Conservation (phyloP, 768 basidiomycete genomes). For the Tylopilus felleus region DNA sequence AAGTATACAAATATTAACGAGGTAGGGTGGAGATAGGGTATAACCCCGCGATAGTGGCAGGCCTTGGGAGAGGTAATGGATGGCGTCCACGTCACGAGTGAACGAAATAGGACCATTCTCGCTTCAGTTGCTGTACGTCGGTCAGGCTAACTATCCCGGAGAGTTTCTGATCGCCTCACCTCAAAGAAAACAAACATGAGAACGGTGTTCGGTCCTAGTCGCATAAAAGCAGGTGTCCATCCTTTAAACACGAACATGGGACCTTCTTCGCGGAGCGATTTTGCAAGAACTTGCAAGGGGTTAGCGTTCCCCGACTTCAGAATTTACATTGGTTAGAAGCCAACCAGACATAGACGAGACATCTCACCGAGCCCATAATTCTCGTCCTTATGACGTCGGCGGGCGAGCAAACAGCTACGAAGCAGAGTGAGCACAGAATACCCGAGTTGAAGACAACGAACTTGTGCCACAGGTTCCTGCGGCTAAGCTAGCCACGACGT, state of each 20-base stretch:
- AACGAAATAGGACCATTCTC: conserved; percentile 42
- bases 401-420: conserved; percentile 70
- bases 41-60: neutral
- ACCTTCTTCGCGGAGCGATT: conserved; percentile 70
- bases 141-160: conserved; percentile 5
- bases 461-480: conserved; percentile 80
- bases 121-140: conserved; percentile 62
- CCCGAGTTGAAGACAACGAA: conserved; percentile 32
- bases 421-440: conserved; percentile 3
- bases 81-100: neutral
- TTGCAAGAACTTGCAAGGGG: conserved; percentile 50
- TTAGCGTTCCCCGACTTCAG: conserved; percentile 49
- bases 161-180: conserved; percentile 37
- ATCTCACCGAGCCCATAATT: conserved; percentile 69
- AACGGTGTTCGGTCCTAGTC: conserved; percentile 80
- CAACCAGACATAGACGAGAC: neutral
- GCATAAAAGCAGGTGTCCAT: conserved; percentile 86
- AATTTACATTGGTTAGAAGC: conserved; percentile 1
- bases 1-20: conserved; percentile 5
- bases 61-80: neutral
- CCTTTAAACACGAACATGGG: conserved; percentile 80
- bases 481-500: conserved; percentile 60
- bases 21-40: neutral
- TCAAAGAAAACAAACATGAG: conserved; percentile 85
- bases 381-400: conserved; percentile 75